These are phyloP conservation scores for Boletus rufocinnamomeus DNA, from an alignment of 768 basidiomycete species.

Conservation along the genomic window DNA sequence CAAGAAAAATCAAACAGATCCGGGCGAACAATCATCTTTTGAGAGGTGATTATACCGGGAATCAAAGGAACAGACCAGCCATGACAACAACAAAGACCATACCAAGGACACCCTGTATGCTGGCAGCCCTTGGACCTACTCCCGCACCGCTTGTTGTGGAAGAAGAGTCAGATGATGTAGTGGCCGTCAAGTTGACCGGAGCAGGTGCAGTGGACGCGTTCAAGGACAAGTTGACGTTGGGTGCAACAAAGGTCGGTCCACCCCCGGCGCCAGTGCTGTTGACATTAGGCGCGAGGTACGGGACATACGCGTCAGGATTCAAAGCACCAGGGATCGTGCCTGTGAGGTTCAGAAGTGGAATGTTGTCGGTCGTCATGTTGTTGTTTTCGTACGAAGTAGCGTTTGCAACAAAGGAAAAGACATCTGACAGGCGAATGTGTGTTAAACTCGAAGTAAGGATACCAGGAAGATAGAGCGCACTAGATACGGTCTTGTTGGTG, in stretches of 20 bases:
- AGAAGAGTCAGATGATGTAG: not conserved
- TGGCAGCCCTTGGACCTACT: not conserved
- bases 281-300: constrained; percentile 47
- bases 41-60: not conserved
- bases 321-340: constrained; percentile 46
- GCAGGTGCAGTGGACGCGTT: constrained; percentile 37
- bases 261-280: constrained; percentile 43
- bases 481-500: constrained; percentile 45
- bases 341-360: constrained; percentile 44
- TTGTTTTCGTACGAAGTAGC: constrained; percentile 46
- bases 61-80: constrained; percentile 14
- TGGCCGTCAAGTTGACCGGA: constrained; percentile 43
- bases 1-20: not conserved
- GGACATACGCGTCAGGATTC: constrained; percentile 42
- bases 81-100: constrained; percentile 3
- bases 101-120: constrained; percentile 13
- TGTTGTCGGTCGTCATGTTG: constrained; percentile 27
- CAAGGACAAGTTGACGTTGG: constrained; percentile 37
- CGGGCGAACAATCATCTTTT: not conserved
- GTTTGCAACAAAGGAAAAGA: constrained; percentile 53
- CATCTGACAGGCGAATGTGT: constrained; percentile 38
- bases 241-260: constrained; percentile 41
- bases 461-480: constrained; percentile 4
- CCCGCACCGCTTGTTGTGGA: constrained; percentile 7
- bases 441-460: not conserved